Evolutionary conservation across 306 rosid genomes (phyloP), one percentile per base, ranked within the genome.

Genomic region (Vigna radiata): DNA sequence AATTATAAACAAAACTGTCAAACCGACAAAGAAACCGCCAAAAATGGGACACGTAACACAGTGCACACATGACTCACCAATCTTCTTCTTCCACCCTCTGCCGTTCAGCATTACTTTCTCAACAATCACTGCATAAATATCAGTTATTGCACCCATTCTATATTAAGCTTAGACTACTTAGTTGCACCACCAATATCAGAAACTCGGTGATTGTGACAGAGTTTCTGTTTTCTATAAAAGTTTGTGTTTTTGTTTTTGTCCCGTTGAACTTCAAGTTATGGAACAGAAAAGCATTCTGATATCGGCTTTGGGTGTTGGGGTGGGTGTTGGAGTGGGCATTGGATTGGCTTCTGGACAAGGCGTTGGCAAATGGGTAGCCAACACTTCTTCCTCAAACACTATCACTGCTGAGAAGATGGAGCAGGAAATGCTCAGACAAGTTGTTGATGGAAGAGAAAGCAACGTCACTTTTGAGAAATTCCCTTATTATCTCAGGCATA

Each of bases 271-370:
- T n/a, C n/a, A n/a, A n/a, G n/a, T n/a, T n/a, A 93, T 94, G 99
- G 99, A 95, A 31, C 92, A 92, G 87, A 95, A 84, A 77, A 81
- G 90, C 19, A 8, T 87, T 36, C 56, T 92, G 81, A 75, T 92
- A 43, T 95, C 97, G 66, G 99, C 99, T 15, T 72, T 95, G 78
- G 54, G 97, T 8, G 97, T 92, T 1, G 97, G 99, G 2, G 90
- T 92, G 55, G 98, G 98, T 7, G 93, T 91, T 5, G 98, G 98
- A 25, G 97, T 95, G 13, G 99, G 99, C 23, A 74, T 95, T 5
- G 97, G 97, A 21, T 53, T 95, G 75, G 99, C 96, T 12, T 89
- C 97, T 25, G 92, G 97, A 18, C 97, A 88, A 77, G 73, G 60
- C 21, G 86, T 90, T 54, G 65, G 77, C 1, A 89, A 83, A 77